Base-by-base conservation (phyloP, 1,139 yeast genomes). In the Magnusiomyces sp. region DNA sequence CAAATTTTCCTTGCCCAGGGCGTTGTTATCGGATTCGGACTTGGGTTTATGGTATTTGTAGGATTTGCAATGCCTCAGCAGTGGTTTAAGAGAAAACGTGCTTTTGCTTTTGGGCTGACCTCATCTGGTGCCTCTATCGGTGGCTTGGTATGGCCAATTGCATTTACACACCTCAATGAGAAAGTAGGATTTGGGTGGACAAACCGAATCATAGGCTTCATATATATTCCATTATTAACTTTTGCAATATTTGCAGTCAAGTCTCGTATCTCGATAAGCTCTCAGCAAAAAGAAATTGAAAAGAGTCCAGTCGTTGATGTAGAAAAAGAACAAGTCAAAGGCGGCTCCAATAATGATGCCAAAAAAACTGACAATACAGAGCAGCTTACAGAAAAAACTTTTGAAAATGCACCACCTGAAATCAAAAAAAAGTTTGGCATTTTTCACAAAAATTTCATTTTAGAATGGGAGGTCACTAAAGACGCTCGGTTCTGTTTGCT, bases 81-180 rank as follows among this genome's bases (percentile, higher is more conserved):
- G 56, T 81, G 76, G 70, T 82, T 81, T 63, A 68, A 73, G 54
- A 71, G 68, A 53, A 73, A 68, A 53, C 71, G 84, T 51, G 77
- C 81, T 0, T 62, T 80, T 27, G 87, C 83, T 1, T 64, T 73
- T 10, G 83, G 85, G 2, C 56, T 81, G 1, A 75, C 77, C 0
- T 73, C 81, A 0, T 73, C 80, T 1, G 86, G 87, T 0, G 73
- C 83, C 1, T 80, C 84, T 9, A 64, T 74, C 5, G 88, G 86
- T 1, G 88, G 88, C 1, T 72, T 82, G 17, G 69, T 72, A 31
- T 75, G 75, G 70, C 77, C 79, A 1, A 66, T 73, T 51, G 69
- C 67, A 2, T 62, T 72, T n/a, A 63, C 70, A 31, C 59, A 60
- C 9, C 57, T 75, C 37, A 61, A 69, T 44, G 51, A 58, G 33